Conservation (phyloP, 2,329 filamentous ascomycete species). For the Rhexocercosporidium sp. region DNA sequence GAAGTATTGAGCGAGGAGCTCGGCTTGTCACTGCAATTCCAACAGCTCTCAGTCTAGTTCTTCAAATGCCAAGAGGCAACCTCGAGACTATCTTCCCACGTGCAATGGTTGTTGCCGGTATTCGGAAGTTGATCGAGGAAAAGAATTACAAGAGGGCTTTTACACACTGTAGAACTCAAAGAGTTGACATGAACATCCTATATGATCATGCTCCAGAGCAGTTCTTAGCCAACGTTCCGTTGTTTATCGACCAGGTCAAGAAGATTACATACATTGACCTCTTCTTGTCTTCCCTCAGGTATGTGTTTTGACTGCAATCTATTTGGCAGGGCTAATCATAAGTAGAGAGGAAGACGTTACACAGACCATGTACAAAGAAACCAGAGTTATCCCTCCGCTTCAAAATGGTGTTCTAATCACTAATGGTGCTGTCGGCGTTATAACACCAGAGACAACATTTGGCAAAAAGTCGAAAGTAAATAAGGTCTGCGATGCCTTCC, state of each 20-base stretch:
- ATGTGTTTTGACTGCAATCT: slow-evolving; percentile 39
- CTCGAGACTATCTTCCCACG: slow-evolving; percentile 93
- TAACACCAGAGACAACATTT: slow-evolving; percentile 27
- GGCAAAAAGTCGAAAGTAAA: slow-evolving; percentile 72
- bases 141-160: slow-evolving; percentile 87
- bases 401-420: slow-evolving; percentile 39
- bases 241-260: slow-evolving; percentile 85
- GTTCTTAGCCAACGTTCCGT: slow-evolving; percentile 75
- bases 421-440: slow-evolving; percentile 26
- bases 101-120: slow-evolving; percentile 89
- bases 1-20: slow-evolving; percentile 89
- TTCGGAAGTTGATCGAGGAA: slow-evolving; percentile 78
- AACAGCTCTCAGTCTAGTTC: slow-evolving; percentile 79
- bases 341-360: slow-evolving; percentile 86
- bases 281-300: slow-evolving; percentile 86
- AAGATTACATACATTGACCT: slow-evolving; percentile 85
- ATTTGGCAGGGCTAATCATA: slow-evolving; percentile 15
- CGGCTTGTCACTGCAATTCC: slow-evolving; percentile 89
- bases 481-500: slow-evolving; percentile 82
- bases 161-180: slow-evolving; percentile 84
- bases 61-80: slow-evolving; percentile 97
- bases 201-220: slow-evolving; percentile 91
- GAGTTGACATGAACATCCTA: slow-evolving; percentile 97
- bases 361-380: slow-evolving; percentile 92
- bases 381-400: slow-evolving; percentile 54